Percentiles rank a stretch among this genome's conserved stretches.
Evolutionary conservation across 371 early-diverging fungal species (phyloP).

Genomic region (Mortierella sp.): DNA sequence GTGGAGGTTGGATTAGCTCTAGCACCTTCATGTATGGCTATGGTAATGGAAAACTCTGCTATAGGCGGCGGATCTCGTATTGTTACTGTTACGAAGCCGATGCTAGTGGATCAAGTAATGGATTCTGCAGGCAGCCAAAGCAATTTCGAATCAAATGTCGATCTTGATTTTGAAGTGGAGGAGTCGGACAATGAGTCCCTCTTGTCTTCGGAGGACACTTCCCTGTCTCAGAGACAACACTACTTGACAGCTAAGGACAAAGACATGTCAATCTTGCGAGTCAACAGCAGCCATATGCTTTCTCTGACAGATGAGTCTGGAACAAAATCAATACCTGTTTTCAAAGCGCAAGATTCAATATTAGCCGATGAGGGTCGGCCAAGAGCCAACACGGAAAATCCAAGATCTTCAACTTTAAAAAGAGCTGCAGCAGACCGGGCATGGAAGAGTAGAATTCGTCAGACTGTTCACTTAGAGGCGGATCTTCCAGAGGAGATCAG

Average conservation of each 20-base stretch:
- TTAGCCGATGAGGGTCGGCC: background rate
- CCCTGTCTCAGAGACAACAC: conserved; percentile 11
- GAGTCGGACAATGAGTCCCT: conserved; percentile 45
- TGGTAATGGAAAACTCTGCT: conserved; percentile 44
- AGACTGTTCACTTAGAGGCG: conserved; percentile 43
- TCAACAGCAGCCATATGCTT: conserved; percentile 49
- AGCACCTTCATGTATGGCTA: conserved; percentile 55
- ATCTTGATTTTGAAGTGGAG: conserved; percentile 34
- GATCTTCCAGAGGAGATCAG: conserved; percentile 53
- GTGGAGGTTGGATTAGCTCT: conserved; percentile 30
- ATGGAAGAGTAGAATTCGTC: conserved; percentile 48
- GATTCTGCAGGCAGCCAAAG: conserved; percentile 34
- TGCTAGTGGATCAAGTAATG: conserved; percentile 53
- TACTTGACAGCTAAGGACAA: conserved; percentile 18
- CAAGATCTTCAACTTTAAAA: background rate
- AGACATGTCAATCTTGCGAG: conserved; percentile 36
- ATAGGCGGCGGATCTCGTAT: conserved; percentile 28
- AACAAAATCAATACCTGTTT: conserved; percentile 11
- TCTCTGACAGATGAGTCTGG: conserved; percentile 37
- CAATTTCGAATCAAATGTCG: conserved; percentile 1
- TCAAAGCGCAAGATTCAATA: background rate
- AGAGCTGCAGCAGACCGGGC: conserved; percentile 32
- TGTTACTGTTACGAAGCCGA: conserved; percentile 52
- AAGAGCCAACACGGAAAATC: background rate
- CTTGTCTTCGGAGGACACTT: conserved; percentile 36